Evolutionary conservation across 768 basidiomycete species (phyloP), one percentile per base, ranked within the genome.

Genomic region (Podaxis sp.): DNA sequence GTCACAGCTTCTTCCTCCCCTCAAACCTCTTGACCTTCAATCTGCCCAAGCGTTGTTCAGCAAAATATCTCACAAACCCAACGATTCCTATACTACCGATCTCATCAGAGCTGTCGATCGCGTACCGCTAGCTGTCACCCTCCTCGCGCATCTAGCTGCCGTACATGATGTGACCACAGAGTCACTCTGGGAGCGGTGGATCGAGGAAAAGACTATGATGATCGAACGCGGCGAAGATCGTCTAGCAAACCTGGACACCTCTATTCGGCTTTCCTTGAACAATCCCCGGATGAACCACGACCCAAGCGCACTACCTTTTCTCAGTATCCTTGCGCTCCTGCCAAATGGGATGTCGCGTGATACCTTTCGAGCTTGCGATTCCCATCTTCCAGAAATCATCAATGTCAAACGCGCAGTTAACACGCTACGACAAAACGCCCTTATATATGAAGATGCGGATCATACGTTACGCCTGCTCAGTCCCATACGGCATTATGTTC

Each of bases 51-150:
- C 64, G 3, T 71, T 73, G 12, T 73, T 74, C 40, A 61, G 65
- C 53, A 51, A 64, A 7, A 75, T 76, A 25, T 68, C 67, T 3
- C 52, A 66, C 5, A 66, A 71, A 29, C 54, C 51, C 4, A 71
- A 75, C 37, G 61, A 70, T 12, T 22, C 55, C 12, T 62, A 69
- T 59, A 67, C 65, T 1, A 49, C 63, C 15, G 66, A 66, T 36
- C 71, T 76, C 17, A 65, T 75, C 2, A 51, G 65, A 40, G 71
- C 73, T 0, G 70, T 75, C 22, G 74, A 75, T 53, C 69, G 74
- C 41, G 68, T 76, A 17, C 75, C 75, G 0, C 65, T 76, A 13
- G 75, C 75, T 0, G 71, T 76, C 19, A 74, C 72, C 3, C 66
- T 76, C 4, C 64, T 76, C 19, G 73, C 69, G 11, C 71, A 73